Conservation (phyloP, 1,284 basidiomycete species). For the Apiotrichum veenhuisii region DNA sequence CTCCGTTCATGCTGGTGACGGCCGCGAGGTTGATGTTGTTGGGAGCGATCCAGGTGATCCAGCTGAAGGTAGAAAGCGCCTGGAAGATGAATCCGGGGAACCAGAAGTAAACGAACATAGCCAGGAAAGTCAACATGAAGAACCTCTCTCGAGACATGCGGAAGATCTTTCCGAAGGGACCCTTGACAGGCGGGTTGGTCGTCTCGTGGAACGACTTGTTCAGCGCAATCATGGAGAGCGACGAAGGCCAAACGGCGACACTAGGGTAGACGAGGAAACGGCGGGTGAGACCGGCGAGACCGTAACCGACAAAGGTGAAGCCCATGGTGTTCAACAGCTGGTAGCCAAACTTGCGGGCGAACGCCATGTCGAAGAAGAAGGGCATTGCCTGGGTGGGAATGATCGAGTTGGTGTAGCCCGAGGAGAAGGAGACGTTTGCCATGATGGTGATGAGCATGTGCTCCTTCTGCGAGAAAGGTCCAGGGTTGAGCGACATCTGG, state of each 20-base stretch:
- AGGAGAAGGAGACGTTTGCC: constrained; percentile 36
- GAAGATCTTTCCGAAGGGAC: constrained; percentile 27
- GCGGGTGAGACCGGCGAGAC: constrained; percentile 50
- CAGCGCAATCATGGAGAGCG: constrained; percentile 48
- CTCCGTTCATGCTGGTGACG: constrained; percentile 23
- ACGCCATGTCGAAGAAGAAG: constrained; percentile 38
- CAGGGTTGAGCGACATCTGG: constrained; percentile 39
- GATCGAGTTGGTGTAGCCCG: constrained; percentile 40
- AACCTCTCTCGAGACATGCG: constrained; percentile 37
- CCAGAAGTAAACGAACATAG: constrained; percentile 40
- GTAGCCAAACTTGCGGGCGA: constrained; percentile 48
- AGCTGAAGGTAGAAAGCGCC: constrained; percentile 56
- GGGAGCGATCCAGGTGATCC: constrained; percentile 59
- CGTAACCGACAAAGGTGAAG: constrained; percentile 53
- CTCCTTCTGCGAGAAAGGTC: constrained; percentile 52
- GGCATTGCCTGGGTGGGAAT: constrained; percentile 34
- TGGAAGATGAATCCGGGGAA: constrained; percentile 42
- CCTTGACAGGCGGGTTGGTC: constrained; percentile 38
- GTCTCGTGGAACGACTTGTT: constrained; percentile 41
- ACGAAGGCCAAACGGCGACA: constrained; percentile 48
- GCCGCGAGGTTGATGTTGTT: constrained; percentile 22
- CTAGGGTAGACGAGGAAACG: constrained; percentile 51
- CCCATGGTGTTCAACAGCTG: constrained; percentile 43
- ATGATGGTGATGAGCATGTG: constrained; percentile 33
- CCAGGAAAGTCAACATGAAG: constrained; percentile 32